Base-by-base conservation (phyloP, 2,329 filamentous ascomycete genomes). In the Hypoxylon sp. region DNA sequence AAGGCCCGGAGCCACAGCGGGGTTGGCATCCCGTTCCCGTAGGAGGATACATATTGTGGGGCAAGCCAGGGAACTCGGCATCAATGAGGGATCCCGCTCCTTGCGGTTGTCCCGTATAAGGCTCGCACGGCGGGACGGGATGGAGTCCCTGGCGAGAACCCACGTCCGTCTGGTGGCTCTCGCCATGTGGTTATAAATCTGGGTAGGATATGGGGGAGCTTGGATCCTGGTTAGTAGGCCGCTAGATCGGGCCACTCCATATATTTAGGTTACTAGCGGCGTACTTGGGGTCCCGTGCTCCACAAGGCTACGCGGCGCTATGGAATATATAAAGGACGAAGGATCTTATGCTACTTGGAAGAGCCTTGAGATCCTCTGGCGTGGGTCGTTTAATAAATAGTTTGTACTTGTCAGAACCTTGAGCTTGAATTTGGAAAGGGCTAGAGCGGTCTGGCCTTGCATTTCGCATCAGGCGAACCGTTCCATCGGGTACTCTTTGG, bases 381-480 rank as follows among this genome's bases (percentile, higher is more conserved):
- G n/a, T n/a, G n/a, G n/a, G n/a, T n/a, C n/a, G n/a, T n/a, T n/a
- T n/a, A n/a, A n/a, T n/a, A n/a, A n/a, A n/a, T n/a, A n/a, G n/a
- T n/a, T n/a, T 12, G 12, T n/a, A 26, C 6, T 50, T 33, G n/a
- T 67, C 65, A 4, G 62, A 58, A 4, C 67, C 59, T 1, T 70
- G 67, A 4, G 72, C 72, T 72, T 69, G 26, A 70, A 71, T 42
- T 73, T 63, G 0, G 72, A 67, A 3, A 73, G 42, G 0, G 70
- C 69, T 1, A 70, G 28, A 3, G 71, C 72, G 4, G 65, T 69
- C 20, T 72, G 71, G 44, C 62, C 73, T n/a, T 4, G 68, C 69
- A 24, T 74, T 74, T 9, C 72, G 68, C 22, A 74, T 72, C 33
- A 73, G 71, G 0, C 72, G 66, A n/a, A 3, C 72, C 72, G 20